Percentiles rank a stretch among this genome's conserved stretches.
Evolutionary conservation across 2,329 filamentous ascomycete species (phyloP).

Genomic region (Leptographium wingfieldii): DNA sequence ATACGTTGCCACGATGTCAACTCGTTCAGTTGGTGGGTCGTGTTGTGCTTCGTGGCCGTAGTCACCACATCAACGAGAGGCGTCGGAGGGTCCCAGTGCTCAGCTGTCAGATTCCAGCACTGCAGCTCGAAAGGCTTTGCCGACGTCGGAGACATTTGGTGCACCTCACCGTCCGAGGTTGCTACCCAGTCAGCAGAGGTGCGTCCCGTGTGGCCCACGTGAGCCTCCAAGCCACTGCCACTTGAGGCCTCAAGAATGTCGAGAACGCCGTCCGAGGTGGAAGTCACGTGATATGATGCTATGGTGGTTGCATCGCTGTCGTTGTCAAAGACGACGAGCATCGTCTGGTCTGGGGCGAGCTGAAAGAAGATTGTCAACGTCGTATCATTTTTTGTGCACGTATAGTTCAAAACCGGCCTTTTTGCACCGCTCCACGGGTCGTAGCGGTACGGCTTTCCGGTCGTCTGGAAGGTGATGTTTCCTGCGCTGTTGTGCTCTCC

Average conservation of each 20-base stretch:
- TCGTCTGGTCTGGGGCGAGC: slow-evolving; percentile 26
- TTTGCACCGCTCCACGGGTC: slow-evolving; percentile 29
- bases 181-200: neutral
- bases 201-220: neutral
- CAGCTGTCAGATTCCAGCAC: slow-evolving; percentile 6
- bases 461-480: neutral
- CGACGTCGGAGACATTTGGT: neutral
- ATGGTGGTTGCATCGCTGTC: neutral
- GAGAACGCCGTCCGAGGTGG: neutral
- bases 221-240: neutral
- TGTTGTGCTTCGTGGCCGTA: slow-evolving; percentile 1
- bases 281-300: neutral
- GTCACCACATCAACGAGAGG: neutral
- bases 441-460: slow-evolving; percentile 11
- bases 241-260: neutral
- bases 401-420: slow-evolving; percentile 16
- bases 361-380: slow-evolving; percentile 18
- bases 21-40: slow-evolving; percentile 1
- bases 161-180: neutral
- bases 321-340: slow-evolving; percentile 18
- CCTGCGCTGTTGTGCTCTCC: neutral
- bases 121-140: neutral
- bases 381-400: slow-evolving; percentile 10
- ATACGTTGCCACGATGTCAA: slow-evolving; percentile 5
- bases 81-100: slow-evolving; percentile 8